phyloP scores from a whole-genome alignment of 345 rosid genomes.

The Salix udensis region DNA sequence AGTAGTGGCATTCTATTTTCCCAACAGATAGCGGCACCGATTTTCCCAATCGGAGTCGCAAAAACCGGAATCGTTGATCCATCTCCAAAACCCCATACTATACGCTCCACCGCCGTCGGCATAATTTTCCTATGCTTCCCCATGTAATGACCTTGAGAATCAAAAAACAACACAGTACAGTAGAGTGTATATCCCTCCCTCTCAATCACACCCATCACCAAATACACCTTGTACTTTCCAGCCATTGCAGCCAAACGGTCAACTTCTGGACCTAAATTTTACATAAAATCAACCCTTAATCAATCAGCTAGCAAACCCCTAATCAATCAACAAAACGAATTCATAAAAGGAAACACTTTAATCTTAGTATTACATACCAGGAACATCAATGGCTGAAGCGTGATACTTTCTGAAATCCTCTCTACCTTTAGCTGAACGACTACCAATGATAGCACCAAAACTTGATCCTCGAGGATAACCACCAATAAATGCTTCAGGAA shows the following conservation, averaged over 20 bases:
- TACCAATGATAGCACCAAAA: conserved; percentile 73
- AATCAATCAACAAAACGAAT: neutral
- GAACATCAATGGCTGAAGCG: conserved; percentile 80
- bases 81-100: conserved; percentile 95
- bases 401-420: conserved; percentile 89
- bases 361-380: conserved; percentile 40
- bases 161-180: conserved; percentile 76
- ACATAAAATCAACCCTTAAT: neutral
- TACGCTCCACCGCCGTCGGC: conserved; percentile 88
- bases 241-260: conserved; percentile 84
- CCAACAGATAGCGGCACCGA: conserved; percentile 94
- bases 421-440: conserved; percentile 63
- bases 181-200: conserved; percentile 90
- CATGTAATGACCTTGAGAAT: conserved; percentile 68
- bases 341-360: neutral
- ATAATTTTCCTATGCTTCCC: conserved; percentile 89
- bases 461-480: conserved; percentile 89
- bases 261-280: conserved; percentile 66
- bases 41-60: conserved; percentile 74
- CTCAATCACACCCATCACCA: conserved; percentile 94
- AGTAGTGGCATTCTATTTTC: conserved; percentile 93
- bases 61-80: conserved; percentile 87
- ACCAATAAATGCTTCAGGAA: conserved; percentile 93
- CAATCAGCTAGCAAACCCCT: too few species aligned
- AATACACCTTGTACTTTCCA: conserved; percentile 68